Evolutionary conservation across 352 stramenopile genomes (phyloP).

Genomic region (Phytophthora aleatoria): DNA sequence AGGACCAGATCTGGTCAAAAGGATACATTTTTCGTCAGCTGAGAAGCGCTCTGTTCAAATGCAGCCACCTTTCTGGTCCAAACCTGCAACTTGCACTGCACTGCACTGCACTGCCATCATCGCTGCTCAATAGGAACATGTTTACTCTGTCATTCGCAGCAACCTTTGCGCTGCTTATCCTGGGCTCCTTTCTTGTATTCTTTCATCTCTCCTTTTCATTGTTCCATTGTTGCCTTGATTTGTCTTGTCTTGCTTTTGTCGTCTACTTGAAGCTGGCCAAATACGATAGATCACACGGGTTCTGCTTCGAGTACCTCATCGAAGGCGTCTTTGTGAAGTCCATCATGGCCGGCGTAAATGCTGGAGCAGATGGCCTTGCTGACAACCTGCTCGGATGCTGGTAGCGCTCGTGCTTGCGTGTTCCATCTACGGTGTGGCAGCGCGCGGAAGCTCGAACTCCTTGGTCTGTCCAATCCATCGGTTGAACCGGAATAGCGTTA

Average conservation of each 20-base stretch:
- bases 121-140: constrained; percentile 1
- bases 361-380: neutral
- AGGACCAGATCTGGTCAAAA: constrained; percentile 14
- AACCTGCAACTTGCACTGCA: constrained; percentile 8
- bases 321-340: constrained; percentile 13
- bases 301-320: constrained; percentile 40
- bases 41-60: neutral
- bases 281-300: constrained; percentile 61
- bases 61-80: constrained; percentile 19
- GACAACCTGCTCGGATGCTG: constrained; percentile 3
- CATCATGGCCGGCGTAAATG: constrained; percentile 11
- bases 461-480: constrained; percentile 24
- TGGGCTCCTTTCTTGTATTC: constrained; percentile 8
- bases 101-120: constrained; percentile 1
- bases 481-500: constrained; percentile 36
- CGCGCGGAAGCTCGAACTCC: constrained; percentile 12
- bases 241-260: constrained; percentile 5
- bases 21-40: constrained; percentile 5
- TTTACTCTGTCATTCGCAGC: constrained; percentile 11
- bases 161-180: constrained; percentile 5
- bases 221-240: constrained; percentile 1
- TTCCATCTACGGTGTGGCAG: constrained; percentile 22
- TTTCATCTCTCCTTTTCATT: constrained; percentile 14
- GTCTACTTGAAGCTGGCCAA: constrained; percentile 54
- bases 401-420: constrained; percentile 18